phyloP scores from a whole-genome alignment of 2,329 filamentous ascomycete genomes.

The Monosporascus sp. region DNA sequence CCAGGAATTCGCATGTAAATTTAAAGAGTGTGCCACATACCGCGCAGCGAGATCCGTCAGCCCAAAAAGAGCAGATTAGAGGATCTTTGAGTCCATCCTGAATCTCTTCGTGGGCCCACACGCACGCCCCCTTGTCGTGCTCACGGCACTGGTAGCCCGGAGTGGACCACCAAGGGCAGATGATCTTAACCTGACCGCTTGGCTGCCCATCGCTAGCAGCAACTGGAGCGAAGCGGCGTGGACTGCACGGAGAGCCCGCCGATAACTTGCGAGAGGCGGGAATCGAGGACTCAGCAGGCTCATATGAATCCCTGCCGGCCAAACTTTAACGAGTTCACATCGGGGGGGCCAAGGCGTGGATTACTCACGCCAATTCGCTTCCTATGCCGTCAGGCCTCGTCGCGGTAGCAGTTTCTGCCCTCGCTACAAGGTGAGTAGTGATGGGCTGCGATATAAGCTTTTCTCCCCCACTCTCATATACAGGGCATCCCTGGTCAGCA shows the following conservation, averaged over 20 bases:
- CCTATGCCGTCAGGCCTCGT: background rate
- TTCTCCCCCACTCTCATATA: background rate
- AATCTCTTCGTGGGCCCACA: constrained; percentile 10
- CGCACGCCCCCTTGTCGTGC: constrained; percentile 6
- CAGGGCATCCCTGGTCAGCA: background rate
- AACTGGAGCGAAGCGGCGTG: too few relatives aligned
- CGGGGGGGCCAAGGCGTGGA: background rate
- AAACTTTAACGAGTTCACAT: too few relatives aligned
- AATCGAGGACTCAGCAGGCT: too few relatives aligned
- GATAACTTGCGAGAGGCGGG: too few relatives aligned
- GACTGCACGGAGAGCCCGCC: too few relatives aligned
- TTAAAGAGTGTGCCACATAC: background rate
- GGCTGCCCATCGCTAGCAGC: background rate
- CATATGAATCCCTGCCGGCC: too few relatives aligned
- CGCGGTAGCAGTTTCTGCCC: background rate
- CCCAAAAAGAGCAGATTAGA: constrained; percentile 20
- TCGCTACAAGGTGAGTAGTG: background rate
- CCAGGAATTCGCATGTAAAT: too few relatives aligned
- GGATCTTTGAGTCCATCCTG: constrained; percentile 11
- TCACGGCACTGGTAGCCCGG: constrained; percentile 12
- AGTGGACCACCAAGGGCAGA: constrained; percentile 19
- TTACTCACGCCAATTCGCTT: constrained; percentile 1
- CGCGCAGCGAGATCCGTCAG: constrained; percentile 11
- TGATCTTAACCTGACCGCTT: constrained; percentile 2
- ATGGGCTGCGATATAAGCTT: background rate